Conservation (phyloP, 495 filamentous ascomycete species). For the Aspergillus bridgeri region DNA sequence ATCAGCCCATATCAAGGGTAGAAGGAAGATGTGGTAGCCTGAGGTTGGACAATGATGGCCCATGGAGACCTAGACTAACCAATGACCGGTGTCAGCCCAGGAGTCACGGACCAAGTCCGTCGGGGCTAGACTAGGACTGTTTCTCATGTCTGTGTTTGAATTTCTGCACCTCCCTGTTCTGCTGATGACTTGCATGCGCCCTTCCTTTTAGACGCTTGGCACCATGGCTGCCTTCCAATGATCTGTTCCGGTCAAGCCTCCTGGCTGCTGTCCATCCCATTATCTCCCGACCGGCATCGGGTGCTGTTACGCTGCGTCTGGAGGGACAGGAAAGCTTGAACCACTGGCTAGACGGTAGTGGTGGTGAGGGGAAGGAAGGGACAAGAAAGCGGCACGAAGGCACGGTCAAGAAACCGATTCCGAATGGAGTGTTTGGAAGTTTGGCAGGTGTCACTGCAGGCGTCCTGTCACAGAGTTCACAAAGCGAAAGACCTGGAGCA, state of each 20-base stretch:
- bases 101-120: conserved; percentile 1
- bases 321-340: conserved; percentile 4
- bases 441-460: background rate
- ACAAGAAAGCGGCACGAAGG: conserved; percentile 1
- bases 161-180: conserved; percentile 9
- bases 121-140: background rate
- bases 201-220: conserved; percentile 15
- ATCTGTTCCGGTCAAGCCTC: background rate
- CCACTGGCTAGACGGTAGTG: background rate
- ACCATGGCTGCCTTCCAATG: conserved; percentile 4
- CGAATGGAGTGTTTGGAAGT: background rate
- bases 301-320: conserved; percentile 3
- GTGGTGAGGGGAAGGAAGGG: background rate
- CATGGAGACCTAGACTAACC: background rate
- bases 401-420: background rate
- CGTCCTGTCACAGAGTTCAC: background rate
- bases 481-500: background rate
- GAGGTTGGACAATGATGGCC: conserved; percentile 2
- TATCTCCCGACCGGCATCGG: conserved; percentile 2
- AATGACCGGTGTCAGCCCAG: background rate
- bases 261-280: background rate
- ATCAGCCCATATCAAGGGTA: background rate
- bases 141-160: conserved; percentile 1
- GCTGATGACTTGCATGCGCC: conserved; percentile 21
- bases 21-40: background rate